Conservation (phyloP, 106 monocot species). For the Hemerocallis citrina region DNA sequence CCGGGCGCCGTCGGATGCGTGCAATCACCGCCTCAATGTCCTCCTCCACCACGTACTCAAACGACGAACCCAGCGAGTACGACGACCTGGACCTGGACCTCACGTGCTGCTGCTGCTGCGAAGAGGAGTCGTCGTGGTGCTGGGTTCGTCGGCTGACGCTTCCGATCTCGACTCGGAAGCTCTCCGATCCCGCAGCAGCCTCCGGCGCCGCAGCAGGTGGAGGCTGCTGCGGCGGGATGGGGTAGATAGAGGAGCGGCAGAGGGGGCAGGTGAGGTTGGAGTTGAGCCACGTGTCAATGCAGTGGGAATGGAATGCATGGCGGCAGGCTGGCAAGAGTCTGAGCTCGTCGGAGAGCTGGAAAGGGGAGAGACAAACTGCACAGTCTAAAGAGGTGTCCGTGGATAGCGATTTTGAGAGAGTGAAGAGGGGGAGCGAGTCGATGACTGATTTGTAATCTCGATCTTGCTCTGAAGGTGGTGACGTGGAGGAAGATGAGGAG, state of each 20-base stretch:
- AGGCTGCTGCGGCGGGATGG: slow-evolving; percentile 1
- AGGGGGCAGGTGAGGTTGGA: slow-evolving; percentile 85
- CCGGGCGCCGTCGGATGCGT: slow-evolving; percentile 17
- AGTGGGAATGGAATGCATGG: slow-evolving; percentile 86
- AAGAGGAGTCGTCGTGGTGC: background rate
- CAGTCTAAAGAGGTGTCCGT: slow-evolving; percentile 54
- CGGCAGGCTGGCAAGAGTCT: slow-evolving; percentile 90
- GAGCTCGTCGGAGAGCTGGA: slow-evolving; percentile 64
- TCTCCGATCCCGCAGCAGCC: slow-evolving; percentile 15
- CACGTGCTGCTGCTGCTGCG: slow-evolving; percentile 1
- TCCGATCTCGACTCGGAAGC: slow-evolving; percentile 84
- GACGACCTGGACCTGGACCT: no score
- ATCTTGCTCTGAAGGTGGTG: slow-evolving; percentile 9
- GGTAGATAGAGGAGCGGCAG: slow-evolving; percentile 56
- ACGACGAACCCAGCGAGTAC: slow-evolving; percentile 72
- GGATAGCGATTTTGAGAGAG: slow-evolving; percentile 45
- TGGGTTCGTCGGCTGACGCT: slow-evolving; percentile 52
- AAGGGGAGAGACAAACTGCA: slow-evolving; percentile 83
- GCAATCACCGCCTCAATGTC: slow-evolving; percentile 70
- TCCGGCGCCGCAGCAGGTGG: background rate
- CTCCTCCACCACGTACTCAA: slow-evolving; percentile 82
- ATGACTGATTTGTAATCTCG: slow-evolving; percentile 28
- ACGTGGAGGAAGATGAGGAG: slow-evolving; percentile 9
- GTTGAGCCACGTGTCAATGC: slow-evolving; percentile 92
- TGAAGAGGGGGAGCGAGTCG: slow-evolving; percentile 70